Base-by-base conservation (phyloP, 179 eudicot genomes). In the Beta macrorhiza region DNA sequence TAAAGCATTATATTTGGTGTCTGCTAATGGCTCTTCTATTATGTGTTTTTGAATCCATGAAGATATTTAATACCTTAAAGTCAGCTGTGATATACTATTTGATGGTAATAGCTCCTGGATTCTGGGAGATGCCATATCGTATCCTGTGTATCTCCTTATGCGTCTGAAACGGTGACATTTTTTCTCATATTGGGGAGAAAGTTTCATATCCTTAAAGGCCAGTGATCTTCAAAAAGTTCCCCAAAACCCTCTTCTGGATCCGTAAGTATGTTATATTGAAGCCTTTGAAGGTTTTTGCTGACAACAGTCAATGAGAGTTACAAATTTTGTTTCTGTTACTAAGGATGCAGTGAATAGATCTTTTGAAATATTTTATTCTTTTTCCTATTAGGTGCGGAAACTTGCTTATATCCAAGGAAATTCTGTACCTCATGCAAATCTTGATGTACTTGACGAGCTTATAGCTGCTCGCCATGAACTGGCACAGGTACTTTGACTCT, bases 381-480 rank as follows among this genome's bases (percentile, higher is more conserved):
- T 16, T 17, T 42, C 11, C 78, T 76, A 17, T 17, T 90, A 96
- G 99, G 98, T 92, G 79, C 89, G 99, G 84, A 92, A 86, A 89
- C 88, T 92, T 90, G 90, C 92, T 17, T 96, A 94, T 81, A 78
- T 90, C 55, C 83, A 78, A 79, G 98, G 98, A 77, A 90, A 96
- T 78, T 94, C 97, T 72, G 90, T 85, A 61, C 98, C 99, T 59
- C 90, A 56, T 88, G 92, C 94, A 83, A 96, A 96, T 89, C 93
- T 96, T 77, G 90, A 78, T 80, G 96, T 96, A 79, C 96, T 96
- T 81, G 93, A 91, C 85, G 89, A 90, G 89, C 93, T 96, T 76
- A 92, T 94, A 79, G 91, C 96, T 79, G 83, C 97, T 22, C 98
- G 99, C 51, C 97, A 94, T 85, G 99, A 96, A 77, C 86, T 94